A percentile compares a stretch with the other conserved stretches of the same genome.
These are phyloP conservation scores for Diaporthe australafricana DNA, from an alignment of 2,329 filamentous ascomycete species.

Conservation along the genomic window DNA sequence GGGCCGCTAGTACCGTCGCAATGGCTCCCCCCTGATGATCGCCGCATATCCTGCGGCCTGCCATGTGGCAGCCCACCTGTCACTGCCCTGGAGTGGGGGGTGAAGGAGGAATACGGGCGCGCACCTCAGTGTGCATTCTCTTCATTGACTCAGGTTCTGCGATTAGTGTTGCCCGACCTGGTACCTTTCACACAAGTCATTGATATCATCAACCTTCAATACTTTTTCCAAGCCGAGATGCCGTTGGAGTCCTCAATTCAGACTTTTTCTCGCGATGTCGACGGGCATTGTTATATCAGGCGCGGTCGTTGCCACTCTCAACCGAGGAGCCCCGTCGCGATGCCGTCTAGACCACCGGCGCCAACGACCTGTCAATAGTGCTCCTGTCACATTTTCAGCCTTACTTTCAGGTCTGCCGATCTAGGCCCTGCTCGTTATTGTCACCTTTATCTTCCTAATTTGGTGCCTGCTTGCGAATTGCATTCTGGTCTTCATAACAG, in stretches of 20 bases:
- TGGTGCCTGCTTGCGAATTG: slow-evolving; percentile 22
- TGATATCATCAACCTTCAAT: slow-evolving; percentile 17
- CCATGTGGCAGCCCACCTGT: slow-evolving; percentile 28
- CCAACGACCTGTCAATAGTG: slow-evolving; percentile 36
- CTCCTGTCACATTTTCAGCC: slow-evolving; percentile 34
- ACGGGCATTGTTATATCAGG: slow-evolving; percentile 34
- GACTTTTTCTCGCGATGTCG: slow-evolving; percentile 30
- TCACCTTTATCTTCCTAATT: slow-evolving; percentile 29
- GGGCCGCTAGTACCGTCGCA: slow-evolving; percentile 28
- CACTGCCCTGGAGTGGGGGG: slow-evolving; percentile 30
- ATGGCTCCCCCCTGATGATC: slow-evolving; percentile 34
- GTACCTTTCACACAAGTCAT: slow-evolving; percentile 2
- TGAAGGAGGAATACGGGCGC: slow-evolving; percentile 23
- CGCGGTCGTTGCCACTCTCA: slow-evolving; percentile 13
- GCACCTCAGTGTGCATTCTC: slow-evolving; percentile 10
- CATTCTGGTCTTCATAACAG: slow-evolving; percentile 21
- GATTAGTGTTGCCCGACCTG: slow-evolving; percentile 19
- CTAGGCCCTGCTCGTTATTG: slow-evolving; percentile 36
- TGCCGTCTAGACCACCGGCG: slow-evolving; percentile 35
- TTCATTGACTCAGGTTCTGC: slow-evolving; percentile 23
- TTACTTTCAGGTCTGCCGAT: slow-evolving; percentile 36
- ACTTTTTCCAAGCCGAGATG: slow-evolving; percentile 23
- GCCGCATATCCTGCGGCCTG: slow-evolving; percentile 29
- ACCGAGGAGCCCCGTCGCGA: slow-evolving; percentile 11
- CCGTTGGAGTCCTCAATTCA: slow-evolving; percentile 37